Percentiles rank a stretch among this genome's conserved stretches.
phyloP scores from a whole-genome alignment of 768 basidiomycete genomes.

The Podaxis sp. region DNA sequence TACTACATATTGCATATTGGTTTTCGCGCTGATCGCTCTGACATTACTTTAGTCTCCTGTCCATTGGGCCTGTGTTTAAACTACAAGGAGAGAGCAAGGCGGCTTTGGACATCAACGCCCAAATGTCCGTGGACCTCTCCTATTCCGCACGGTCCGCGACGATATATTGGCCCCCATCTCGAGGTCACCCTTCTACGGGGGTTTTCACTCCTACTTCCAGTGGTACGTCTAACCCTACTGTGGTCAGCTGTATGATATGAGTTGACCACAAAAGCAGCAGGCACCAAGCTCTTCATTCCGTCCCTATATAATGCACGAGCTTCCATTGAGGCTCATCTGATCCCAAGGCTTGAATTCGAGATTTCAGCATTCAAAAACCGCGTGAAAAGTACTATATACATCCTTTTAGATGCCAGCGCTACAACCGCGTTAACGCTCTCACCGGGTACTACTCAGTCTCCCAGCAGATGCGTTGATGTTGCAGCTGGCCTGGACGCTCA shows the following conservation, averaged over 20 bases:
- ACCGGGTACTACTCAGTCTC: neutral
- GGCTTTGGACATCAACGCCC: neutral
- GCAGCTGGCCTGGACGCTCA: constrained; percentile 11
- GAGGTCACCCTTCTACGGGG: constrained; percentile 16
- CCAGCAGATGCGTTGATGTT: constrained; percentile 8
- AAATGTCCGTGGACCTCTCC: constrained; percentile 5
- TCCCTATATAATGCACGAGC: constrained; percentile 40
- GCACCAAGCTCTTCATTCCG: constrained; percentile 38
- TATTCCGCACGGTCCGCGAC: constrained; percentile 10
- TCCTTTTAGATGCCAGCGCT: constrained; percentile 40
- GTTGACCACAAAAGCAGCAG: constrained; percentile 19
- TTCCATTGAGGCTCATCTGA: constrained; percentile 45
- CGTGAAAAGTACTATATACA: constrained; percentile 38
- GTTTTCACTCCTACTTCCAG: constrained; percentile 37
- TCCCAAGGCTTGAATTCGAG: constrained; percentile 46
- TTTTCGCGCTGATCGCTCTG: neutral
- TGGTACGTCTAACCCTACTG: constrained; percentile 31
- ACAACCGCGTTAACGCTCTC: constrained; percentile 25
- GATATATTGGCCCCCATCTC: constrained; percentile 16
- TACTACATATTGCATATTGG: neutral
- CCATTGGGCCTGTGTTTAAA: constrained; percentile 11
- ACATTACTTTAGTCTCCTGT: constrained; percentile 3
- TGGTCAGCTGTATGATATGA: neutral
- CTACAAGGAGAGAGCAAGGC: constrained; percentile 2
- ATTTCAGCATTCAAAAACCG: constrained; percentile 38